A percentile compares a stretch with the other conserved stretches of the same genome.
These are phyloP conservation scores for Xenoacremonium recifei DNA, from an alignment of 2,329 filamentous ascomycete genomes.

Conservation along the genomic window DNA sequence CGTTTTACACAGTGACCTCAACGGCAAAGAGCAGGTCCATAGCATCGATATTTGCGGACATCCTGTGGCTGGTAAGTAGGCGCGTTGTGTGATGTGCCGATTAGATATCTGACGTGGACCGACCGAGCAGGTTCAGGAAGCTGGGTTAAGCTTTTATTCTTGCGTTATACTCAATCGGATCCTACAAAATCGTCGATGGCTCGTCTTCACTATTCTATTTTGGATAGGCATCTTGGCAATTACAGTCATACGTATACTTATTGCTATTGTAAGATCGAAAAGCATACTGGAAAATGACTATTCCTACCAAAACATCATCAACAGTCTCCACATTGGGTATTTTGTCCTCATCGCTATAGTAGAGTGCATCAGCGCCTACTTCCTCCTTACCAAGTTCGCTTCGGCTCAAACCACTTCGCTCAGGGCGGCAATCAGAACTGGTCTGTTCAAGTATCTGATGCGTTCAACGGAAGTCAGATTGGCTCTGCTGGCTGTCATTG, in stretches of 20 bases:
- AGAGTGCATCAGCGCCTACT: constrained; percentile 39
- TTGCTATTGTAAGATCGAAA: constrained; percentile 30
- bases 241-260: constrained; percentile 43
- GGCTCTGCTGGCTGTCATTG: constrained; percentile 36
- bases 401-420: constrained; percentile 28
- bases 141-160: constrained; percentile 45
- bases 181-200: constrained; percentile 40
- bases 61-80: constrained; percentile 40
- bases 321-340: constrained; percentile 40
- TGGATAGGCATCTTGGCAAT: constrained; percentile 57
- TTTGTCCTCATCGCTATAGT: constrained; percentile 40
- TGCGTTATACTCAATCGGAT: constrained; percentile 52
- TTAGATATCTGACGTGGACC: no score
- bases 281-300: constrained; percentile 26
- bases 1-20: constrained; percentile 33
- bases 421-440: constrained; percentile 28
- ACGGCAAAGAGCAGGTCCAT: constrained; percentile 24
- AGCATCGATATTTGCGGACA: constrained; percentile 38
- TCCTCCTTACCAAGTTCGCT: constrained; percentile 37
- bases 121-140: constrained; percentile 44
- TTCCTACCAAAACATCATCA: constrained; percentile 30
- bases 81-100: no score
- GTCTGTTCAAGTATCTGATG: constrained; percentile 39
- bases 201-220: constrained; percentile 51
- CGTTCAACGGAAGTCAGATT: constrained; percentile 38